Percentiles rank a stretch among this genome's conserved stretches.
phyloP scores from a whole-genome alignment of 2,329 filamentous ascomycete species.

The Sclerotinia sclerotiorum region DNA sequence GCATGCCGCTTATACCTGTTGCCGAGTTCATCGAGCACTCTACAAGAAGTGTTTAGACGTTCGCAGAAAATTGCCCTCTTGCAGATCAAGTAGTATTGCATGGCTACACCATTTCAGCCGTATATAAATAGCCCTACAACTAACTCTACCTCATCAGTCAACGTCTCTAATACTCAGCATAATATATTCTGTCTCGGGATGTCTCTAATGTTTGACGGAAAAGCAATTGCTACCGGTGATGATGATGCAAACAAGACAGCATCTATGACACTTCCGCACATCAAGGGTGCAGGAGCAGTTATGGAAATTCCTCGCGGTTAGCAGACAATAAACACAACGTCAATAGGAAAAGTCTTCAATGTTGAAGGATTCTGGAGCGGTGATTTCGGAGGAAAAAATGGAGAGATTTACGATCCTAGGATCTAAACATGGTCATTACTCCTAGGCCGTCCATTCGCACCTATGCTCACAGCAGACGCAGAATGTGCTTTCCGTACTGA shows the following conservation, averaged over 20 bases:
- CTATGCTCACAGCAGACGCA: slow-evolving; percentile 52
- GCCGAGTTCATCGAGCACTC: slow-evolving; percentile 26
- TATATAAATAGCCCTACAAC: slow-evolving; percentile 40
- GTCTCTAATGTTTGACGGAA: slow-evolving; percentile 25
- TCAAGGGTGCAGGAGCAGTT: slow-evolving; percentile 33
- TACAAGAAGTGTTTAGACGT: slow-evolving; percentile 28
- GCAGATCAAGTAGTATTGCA: slow-evolving; percentile 11
- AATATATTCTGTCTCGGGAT: slow-evolving; percentile 34
- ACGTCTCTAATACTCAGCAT: slow-evolving; percentile 34
- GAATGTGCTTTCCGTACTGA: slow-evolving; percentile 49
- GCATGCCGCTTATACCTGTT: slow-evolving; percentile 29
- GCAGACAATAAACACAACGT: slow-evolving; percentile 17
- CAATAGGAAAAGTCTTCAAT: slow-evolving; percentile 52
- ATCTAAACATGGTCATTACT: slow-evolving; percentile 50
- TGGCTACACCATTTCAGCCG: slow-evolving; percentile 40
- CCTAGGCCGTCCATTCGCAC: slow-evolving; percentile 45
- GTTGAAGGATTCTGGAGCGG: slow-evolving; percentile 58
- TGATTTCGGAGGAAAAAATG: slow-evolving; percentile 51
- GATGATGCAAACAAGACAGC: slow-evolving; percentile 24
- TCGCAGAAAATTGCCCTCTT: slow-evolving; percentile 23
- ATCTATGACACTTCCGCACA: slow-evolving; percentile 24
- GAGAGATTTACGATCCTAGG: slow-evolving; percentile 52
- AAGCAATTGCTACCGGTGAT: slow-evolving; percentile 26
- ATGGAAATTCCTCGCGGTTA: slow-evolving; percentile 22
- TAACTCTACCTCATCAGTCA: slow-evolving; percentile 32